Conservation (phyloP, 139 green algal genomes). For the Chlamydomonas schloesseri region DNA sequence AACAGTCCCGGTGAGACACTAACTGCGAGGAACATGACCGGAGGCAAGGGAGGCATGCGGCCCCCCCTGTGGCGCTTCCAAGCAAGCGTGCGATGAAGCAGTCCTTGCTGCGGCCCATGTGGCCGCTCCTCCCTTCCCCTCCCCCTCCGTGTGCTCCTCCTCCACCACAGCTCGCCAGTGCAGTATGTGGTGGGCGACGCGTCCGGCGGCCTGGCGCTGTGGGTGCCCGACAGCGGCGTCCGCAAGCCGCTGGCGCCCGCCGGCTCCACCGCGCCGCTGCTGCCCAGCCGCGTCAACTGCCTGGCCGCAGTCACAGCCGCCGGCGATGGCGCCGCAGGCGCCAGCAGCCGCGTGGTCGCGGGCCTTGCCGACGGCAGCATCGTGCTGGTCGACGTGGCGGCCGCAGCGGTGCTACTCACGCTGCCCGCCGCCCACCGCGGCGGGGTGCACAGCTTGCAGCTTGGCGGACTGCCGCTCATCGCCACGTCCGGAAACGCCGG, state of each 20-base stretch:
- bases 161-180: slow-evolving; percentile 14
- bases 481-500: too few relatives aligned
- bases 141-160: too few relatives aligned
- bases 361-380: slow-evolving; percentile 32
- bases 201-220: slow-evolving; percentile 37
- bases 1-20: too few relatives aligned
- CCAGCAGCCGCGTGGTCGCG: slow-evolving; percentile 9
- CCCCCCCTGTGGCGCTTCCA: too few relatives aligned
- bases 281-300: slow-evolving; percentile 18
- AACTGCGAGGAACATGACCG: too few relatives aligned
- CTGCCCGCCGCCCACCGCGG: slow-evolving; percentile 32
- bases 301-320: neutral
- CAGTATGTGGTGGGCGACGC: slow-evolving; percentile 30
- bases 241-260: neutral
- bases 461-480: neutral
- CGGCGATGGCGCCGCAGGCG: neutral
- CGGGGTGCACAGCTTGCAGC: slow-evolving; percentile 19
- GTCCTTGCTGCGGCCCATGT: too few relatives aligned
- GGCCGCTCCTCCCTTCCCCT: too few relatives aligned
- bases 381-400: slow-evolving; percentile 33
- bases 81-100: too few relatives aligned
- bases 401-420: slow-evolving; percentile 3
- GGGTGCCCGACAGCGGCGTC: slow-evolving; percentile 3
- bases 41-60: too few relatives aligned
- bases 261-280: neutral